Evolutionary conservation across 176 grass and related monocot species (phyloP).

Genomic region (Pontederia paniculata): DNA sequence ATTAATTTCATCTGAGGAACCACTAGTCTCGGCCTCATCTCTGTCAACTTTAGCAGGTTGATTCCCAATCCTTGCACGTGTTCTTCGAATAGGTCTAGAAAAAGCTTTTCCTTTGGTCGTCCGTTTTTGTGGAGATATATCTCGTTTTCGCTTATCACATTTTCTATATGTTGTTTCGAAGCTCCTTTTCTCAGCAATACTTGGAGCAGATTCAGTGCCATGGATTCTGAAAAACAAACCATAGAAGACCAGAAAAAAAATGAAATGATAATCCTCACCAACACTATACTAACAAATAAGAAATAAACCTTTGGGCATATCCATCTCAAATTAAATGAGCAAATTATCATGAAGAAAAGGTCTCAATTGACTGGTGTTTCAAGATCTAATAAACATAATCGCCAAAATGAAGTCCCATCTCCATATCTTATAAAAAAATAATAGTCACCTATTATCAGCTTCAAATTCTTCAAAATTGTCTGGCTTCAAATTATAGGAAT

Average conservation of each 20-base stretch:
- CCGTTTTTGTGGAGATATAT: constrained; percentile 12
- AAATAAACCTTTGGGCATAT: constrained; percentile 1
- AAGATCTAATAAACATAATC: too few species aligned
- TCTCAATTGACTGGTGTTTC: too few species aligned
- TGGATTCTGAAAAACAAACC: constrained; percentile 41
- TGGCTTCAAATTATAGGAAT: constrained; percentile 70
- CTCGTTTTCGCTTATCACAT: constrained; percentile 53
- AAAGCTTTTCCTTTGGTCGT: constrained; percentile 33
- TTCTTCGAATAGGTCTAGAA: constrained; percentile 36
- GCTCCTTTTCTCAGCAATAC: constrained; percentile 13
- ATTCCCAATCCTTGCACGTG: constrained; percentile 48
- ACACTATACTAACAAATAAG: constrained; percentile 9
- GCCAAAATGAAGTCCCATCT: too few species aligned
- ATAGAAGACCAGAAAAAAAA: neutral
- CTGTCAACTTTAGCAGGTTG: constrained; percentile 32
- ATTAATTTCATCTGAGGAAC: constrained; percentile 20
- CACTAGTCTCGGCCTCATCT: constrained; percentile 43
- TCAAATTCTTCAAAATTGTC: constrained; percentile 59
- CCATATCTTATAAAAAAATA: too few species aligned
- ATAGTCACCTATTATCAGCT: constrained; percentile 48
- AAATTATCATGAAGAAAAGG: too few species aligned
- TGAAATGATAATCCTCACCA: neutral
- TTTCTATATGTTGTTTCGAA: constrained; percentile 20
- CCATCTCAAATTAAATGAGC: neutral
- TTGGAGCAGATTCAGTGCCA: constrained; percentile 21